These are phyloP conservation scores for Penicillium griseofulvum DNA, from an alignment of 2,329 filamentous ascomycete genomes.

Conservation along the genomic window DNA sequence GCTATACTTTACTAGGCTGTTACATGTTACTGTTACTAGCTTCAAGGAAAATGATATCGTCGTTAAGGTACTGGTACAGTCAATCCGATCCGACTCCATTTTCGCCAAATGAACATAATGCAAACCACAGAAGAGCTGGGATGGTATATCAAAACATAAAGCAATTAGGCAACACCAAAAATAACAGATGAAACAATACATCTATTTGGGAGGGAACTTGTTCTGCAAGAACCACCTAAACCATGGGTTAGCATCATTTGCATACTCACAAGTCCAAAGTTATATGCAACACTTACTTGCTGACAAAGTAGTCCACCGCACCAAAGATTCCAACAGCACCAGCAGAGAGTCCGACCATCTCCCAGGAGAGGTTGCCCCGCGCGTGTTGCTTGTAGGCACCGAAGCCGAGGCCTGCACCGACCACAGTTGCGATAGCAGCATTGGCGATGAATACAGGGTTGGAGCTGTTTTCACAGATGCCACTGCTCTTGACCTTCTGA, in stretches of 20 bases:
- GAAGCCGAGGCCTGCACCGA: conserved; percentile 45
- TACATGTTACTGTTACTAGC: background rate
- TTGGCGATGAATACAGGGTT: conserved; percentile 51
- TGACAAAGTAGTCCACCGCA: conserved; percentile 49
- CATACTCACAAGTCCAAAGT: background rate
- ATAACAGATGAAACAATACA: background rate
- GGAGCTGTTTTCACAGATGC: conserved; percentile 40
- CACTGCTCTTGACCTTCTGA: conserved; percentile 34
- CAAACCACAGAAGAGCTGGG: conserved; percentile 22
- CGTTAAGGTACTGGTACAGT: conserved; percentile 14
- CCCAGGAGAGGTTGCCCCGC: conserved; percentile 47
- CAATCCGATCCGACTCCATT: conserved; percentile 13
- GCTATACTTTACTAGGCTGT: background rate
- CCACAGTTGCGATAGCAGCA: conserved; percentile 42
- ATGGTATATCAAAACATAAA: conserved; percentile 26
- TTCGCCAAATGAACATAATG: conserved; percentile 15
- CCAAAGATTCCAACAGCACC: conserved; percentile 46
- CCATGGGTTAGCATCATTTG: conserved; percentile 10
- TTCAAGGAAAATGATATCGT: conserved; percentile 14
- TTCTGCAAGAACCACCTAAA: conserved; percentile 51
- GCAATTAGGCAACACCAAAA: conserved; percentile 4
- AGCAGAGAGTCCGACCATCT: conserved; percentile 43
- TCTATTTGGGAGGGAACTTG: conserved; percentile 50
- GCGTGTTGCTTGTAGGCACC: conserved; percentile 49
- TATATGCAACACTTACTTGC: conserved; percentile 42